Percentiles rank a stretch among this genome's conserved stretches.
phyloP scores from a whole-genome alignment of 176 grass and related monocot species.

The Aegilops sharonensis region DNA sequence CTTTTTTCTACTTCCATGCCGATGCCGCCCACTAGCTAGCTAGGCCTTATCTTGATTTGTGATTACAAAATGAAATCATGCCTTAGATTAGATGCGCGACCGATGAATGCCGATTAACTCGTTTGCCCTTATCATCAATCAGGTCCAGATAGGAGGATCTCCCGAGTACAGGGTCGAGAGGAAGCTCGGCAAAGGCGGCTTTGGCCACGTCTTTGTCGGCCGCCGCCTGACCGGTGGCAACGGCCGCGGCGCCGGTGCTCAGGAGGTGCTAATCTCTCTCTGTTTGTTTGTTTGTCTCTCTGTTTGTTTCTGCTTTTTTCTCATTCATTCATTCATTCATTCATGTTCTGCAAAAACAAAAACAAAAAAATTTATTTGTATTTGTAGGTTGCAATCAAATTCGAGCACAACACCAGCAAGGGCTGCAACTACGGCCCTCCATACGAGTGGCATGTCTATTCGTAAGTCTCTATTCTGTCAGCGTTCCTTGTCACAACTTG shows the following conservation, averaged over 20 bases:
- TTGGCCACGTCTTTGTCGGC: conserved; percentile 88
- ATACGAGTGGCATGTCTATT: conserved; percentile 87
- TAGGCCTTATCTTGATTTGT: no score
- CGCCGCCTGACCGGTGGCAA: conserved; percentile 53
- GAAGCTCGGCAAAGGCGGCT: conserved; percentile 90
- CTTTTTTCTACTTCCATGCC: not conserved
- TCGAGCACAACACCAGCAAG: conserved; percentile 85
- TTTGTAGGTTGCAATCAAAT: conserved; percentile 84
- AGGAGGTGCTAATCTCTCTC: conserved; percentile 47
- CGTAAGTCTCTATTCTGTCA: conserved; percentile 32
- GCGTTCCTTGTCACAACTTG: not conserved
- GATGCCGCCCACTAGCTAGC: not conserved
- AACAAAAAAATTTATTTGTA: not conserved
- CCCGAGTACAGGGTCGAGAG: conserved; percentile 78
- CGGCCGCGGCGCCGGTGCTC: conserved; percentile 53
- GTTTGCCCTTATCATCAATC: not conserved
- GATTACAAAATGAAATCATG: no score
- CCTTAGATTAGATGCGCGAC: not conserved
- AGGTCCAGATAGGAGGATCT: conserved; percentile 88
- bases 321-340: no score
- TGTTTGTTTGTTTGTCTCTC: not conserved
- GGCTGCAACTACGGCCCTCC: conserved; percentile 87
- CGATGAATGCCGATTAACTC: conserved; percentile 7
- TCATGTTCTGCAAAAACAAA: not conserved
- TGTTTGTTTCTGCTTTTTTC: not conserved